Conservation (phyloP, 345 rosid genomes). For the Eutrema yunnanense region DNA sequence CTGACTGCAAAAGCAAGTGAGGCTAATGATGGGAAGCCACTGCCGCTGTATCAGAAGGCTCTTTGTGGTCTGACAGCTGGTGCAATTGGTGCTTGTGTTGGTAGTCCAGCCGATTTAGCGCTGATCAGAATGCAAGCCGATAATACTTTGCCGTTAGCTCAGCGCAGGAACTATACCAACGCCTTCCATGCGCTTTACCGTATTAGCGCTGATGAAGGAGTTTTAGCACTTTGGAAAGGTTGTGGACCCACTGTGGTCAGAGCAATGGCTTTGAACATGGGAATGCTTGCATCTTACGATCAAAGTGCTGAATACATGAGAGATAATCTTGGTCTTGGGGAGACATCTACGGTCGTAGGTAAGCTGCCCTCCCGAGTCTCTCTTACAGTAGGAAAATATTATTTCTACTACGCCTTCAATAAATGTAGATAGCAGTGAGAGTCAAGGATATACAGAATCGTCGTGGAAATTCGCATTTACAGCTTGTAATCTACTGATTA, state of each 20-base stretch:
- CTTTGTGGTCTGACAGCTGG: conserved; percentile 98
- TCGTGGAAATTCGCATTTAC: not conserved
- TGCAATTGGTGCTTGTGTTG: conserved; percentile 89
- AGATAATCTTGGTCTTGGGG: conserved; percentile 73
- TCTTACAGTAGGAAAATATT: not conserved
- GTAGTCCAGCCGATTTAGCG: conserved; percentile 95
- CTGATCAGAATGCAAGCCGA: conserved; percentile 99
- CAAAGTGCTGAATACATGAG: conserved; percentile 88
- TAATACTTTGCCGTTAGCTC: conserved; percentile 85
- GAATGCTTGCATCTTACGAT: conserved; percentile 99
- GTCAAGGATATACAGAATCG: not conserved
- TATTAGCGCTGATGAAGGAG: conserved; percentile 78
- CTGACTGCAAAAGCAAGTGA: conserved; percentile 79
- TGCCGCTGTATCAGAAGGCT: conserved; percentile 97
- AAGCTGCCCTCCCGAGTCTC: not conserved
- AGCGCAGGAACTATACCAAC: conserved; percentile 82
- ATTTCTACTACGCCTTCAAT: not conserved
- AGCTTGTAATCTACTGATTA: not conserved
- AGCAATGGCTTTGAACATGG: conserved; percentile 99
- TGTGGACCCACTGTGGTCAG: conserved; percentile 99
- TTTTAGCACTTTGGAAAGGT: conserved; percentile 98
- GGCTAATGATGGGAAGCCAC: conserved; percentile 94
- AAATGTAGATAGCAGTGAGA: not conserved
- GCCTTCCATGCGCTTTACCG: conserved; percentile 97
- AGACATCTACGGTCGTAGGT: conserved; percentile 63